A percentile compares a stretch with the other conserved stretches of the same genome.
Conservation (phyloP, 257 asterid species). For the Rubia yunnanensis region DNA sequence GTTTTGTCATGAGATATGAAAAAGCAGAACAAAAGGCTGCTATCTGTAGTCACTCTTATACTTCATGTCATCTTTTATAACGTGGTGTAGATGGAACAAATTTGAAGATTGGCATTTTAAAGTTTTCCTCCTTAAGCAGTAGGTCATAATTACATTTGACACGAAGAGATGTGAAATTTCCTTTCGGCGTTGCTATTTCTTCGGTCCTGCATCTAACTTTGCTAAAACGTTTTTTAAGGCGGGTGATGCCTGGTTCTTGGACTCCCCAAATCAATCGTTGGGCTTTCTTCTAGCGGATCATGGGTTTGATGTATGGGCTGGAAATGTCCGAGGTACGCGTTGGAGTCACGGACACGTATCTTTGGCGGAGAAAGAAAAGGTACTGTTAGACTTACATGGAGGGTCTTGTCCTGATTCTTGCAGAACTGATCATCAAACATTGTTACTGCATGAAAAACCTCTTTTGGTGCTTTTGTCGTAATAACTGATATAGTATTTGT, state of each 20-base stretch:
- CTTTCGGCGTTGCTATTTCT: background rate
- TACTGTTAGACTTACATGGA: slow-evolving; percentile 2
- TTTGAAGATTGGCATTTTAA: background rate
- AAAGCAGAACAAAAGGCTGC: background rate
- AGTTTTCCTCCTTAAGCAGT: background rate
- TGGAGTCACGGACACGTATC: slow-evolving; percentile 96
- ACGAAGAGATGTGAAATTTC: background rate
- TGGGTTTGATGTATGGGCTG: slow-evolving; percentile 98
- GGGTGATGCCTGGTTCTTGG: slow-evolving; percentile 97
- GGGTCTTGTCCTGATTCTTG: background rate
- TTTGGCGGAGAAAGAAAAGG: slow-evolving; percentile 61
- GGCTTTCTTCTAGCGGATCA: slow-evolving; percentile 90
- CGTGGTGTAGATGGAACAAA: background rate
- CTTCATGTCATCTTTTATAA: background rate
- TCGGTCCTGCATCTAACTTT: background rate
- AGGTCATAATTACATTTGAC: background rate
- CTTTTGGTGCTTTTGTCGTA: slow-evolving; percentile 10
- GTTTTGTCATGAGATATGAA: background rate
- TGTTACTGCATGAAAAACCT: background rate
- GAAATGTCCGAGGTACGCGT: slow-evolving; percentile 96
- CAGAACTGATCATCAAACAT: background rate
- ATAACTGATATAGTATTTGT: background rate
- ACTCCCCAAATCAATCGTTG: slow-evolving; percentile 63
- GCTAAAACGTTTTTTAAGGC: slow-evolving; percentile 32
- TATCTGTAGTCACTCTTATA: background rate